Evolutionary conservation across 208 protist genomes (phyloP), one percentile per base, ranked within the genome.

Genomic region (Acanthamoeba sp.): DNA sequence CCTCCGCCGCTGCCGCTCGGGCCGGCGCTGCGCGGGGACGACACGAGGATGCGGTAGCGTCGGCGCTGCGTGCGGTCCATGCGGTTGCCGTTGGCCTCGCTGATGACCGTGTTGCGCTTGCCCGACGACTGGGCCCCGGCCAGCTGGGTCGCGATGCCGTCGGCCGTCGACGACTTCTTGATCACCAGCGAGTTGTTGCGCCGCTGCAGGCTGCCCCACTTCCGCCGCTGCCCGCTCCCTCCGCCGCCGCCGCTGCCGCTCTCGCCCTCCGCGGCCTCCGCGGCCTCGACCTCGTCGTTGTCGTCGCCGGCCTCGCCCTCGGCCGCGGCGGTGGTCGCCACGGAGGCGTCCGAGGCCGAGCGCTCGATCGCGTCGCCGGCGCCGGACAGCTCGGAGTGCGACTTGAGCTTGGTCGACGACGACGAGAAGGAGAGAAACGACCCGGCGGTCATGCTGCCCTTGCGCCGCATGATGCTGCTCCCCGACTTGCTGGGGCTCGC

Each of bases 171-270:
- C 27, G 42, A 57, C 42, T 85, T 85, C 76, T 85, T 85, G 42
- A 85, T 85, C 29, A 85, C 22, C 38, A 85, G 20, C 76, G 76
- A 85, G 40, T 85, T 85, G 76, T 85, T 85, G 36, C 76, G 76
- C 45, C 76, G 76, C 40, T 45, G 76, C 24, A 85, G 7, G 45
- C 42, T 85, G 36, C 76, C 76, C 76, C 76, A 85, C 76, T 85
- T 85, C 27, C 42, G 36, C 45, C 42, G 36, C 40, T 85, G 76
- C 42, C 16, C 24, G 24, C 29, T 10, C 1, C 22, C 66, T 1
- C n/a, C 62, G 10, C 62, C 29, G 9, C 29, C 62, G 27, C 9
- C 62, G 2, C 10, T 27, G 62, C 0, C 32, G 62, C 27, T 38
- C 29, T 36, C 62, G 27, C 29, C 62, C 24, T n/a, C 62, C 22